Evolutionary conservation across 306 rosid species (phyloP), one percentile per base, ranked within the genome.

Genomic region (Fragaria iinumae): DNA sequence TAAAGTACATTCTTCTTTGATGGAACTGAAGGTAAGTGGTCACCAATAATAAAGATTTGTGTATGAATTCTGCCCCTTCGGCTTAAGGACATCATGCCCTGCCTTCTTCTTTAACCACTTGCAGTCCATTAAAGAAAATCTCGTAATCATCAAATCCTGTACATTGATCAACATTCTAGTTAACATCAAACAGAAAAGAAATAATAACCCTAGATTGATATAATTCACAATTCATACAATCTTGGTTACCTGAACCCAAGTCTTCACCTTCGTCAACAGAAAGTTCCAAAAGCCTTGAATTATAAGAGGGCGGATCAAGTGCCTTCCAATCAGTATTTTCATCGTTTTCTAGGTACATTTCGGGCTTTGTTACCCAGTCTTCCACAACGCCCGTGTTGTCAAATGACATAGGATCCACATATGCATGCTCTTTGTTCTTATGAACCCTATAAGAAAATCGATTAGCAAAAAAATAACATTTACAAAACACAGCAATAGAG

Each of bases 101-200:
- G 69, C 71, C 75, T 76, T 83, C 91, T 80, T 67, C 87, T 79
- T 89, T 89, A 2, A 74, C 76, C 23, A 78, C 85, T 86, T 87
- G 89, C 79, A 44, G 48, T 60, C 67, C 59, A 39, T 36, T 39
- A 80, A 86, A 82, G 80, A 87, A 82, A 83, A 91, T 89, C 75
- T 91, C 96, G 14, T 69, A 32, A 60, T 91, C 96, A 80, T 89
- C 91, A 81, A 86, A 91, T 57, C 96, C 96, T 91, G 73, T 80
- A 84, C 56, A 65, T 66, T 82, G 76, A 81, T 71, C 63, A 74
- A 44, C 49, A 78, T 3, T 66, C 68, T 16, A 27, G 32, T 52
- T 79, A n/a, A 41, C 29, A 7, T 16, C 16, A 59, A 43, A n/a
- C 11, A 14, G 11, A 43, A 10, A 59, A 34, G 16, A 63, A 60